phyloP scores from a whole-genome alignment of 2,329 filamentous ascomycete genomes.

The Setomelanomma holmii region DNA sequence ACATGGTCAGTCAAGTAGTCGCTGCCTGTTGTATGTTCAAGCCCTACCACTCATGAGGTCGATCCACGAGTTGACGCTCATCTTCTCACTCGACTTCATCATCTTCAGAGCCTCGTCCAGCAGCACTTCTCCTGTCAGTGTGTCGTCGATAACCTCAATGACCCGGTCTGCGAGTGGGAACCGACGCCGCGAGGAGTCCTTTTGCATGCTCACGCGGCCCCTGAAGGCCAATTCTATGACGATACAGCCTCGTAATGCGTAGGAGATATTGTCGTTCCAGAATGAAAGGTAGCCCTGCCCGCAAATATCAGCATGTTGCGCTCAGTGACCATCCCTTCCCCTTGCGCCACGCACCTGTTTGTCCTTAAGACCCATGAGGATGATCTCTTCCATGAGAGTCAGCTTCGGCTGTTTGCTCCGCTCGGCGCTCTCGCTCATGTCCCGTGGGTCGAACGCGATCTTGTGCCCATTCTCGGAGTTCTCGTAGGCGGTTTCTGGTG shows the following conservation, averaged over 20 bases:
- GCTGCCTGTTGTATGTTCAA: neutral
- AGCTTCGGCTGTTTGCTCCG: conserved; percentile 97
- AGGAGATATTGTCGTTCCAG: conserved; percentile 99
- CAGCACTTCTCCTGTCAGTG: conserved; percentile 93
- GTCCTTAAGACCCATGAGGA: conserved; percentile 94
- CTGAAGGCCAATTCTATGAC: conserved; percentile 97
- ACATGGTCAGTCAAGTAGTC: conserved; percentile 24
- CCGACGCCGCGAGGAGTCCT: conserved; percentile 87
- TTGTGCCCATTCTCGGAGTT: conserved; percentile 94
- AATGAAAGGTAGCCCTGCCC: conserved; percentile 93
- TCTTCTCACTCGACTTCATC: conserved; percentile 99
- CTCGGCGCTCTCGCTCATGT: conserved; percentile 96
- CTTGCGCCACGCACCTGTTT: conserved; percentile 76
- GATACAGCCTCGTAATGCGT: conserved; percentile 95
- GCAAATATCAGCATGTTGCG: conserved; percentile 24
- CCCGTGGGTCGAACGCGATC: conserved; percentile 95
- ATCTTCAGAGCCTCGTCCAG: conserved; percentile 98
- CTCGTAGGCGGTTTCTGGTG: conserved; percentile 84
- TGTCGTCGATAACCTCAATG: conserved; percentile 97
- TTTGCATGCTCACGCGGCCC: conserved; percentile 97
- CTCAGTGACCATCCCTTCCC: conserved; percentile 8
- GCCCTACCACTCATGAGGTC: conserved; percentile 93
- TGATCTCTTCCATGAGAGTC: conserved; percentile 97
- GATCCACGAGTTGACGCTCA: conserved; percentile 99
- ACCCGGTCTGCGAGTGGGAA: conserved; percentile 92